A percentile compares a stretch with the other conserved stretches of the same genome.
These are phyloP conservation scores for Phytophthora uliginosa DNA, from an alignment of 352 stramenopile genomes.

Conservation along the genomic window DNA sequence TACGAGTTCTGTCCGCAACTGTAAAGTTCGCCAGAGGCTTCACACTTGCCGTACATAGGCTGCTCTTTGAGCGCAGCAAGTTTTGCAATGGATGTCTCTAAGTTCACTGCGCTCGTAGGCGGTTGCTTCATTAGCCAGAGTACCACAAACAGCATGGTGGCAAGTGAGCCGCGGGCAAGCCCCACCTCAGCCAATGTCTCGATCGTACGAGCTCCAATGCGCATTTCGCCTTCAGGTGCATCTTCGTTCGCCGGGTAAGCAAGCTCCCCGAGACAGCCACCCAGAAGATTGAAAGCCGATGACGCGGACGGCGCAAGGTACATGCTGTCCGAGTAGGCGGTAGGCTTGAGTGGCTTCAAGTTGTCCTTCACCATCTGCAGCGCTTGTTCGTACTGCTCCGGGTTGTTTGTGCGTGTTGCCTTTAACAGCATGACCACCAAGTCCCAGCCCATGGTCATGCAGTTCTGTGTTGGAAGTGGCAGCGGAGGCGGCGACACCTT, in stretches of 20 bases:
- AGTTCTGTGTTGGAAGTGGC: conserved; percentile 86
- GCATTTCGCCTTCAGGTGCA: conserved; percentile 29
- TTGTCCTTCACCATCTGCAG: conserved; percentile 84
- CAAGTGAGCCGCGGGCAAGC: conserved; percentile 74
- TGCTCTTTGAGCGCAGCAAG: conserved; percentile 86
- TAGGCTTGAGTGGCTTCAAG: conserved; percentile 77
- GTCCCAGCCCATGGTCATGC: conserved; percentile 87
- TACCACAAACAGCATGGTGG: conserved; percentile 77
- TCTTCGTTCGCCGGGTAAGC: conserved; percentile 27
- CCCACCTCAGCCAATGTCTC: conserved; percentile 83
- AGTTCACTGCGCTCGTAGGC: conserved; percentile 51
- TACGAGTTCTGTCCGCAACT: conserved; percentile 92
- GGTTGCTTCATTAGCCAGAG: conserved; percentile 78
- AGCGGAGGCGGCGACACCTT: conserved; percentile 79
- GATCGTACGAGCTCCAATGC: conserved; percentile 65
- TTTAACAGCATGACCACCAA: conserved; percentile 79
- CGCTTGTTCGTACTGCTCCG: conserved; percentile 71
- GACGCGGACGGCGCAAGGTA: conserved; percentile 84
- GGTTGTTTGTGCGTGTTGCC: conserved; percentile 73
- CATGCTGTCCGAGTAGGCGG: conserved; percentile 85
- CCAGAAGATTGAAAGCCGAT: conserved; percentile 78
- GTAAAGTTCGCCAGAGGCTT: conserved; percentile 88
- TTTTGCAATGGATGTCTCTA: conserved; percentile 71
- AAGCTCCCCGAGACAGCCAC: conserved; percentile 72
- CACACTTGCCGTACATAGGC: conserved; percentile 88